Base-by-base conservation (phyloP, 129 eudicot species). In the Tagetes erecta region DNA sequence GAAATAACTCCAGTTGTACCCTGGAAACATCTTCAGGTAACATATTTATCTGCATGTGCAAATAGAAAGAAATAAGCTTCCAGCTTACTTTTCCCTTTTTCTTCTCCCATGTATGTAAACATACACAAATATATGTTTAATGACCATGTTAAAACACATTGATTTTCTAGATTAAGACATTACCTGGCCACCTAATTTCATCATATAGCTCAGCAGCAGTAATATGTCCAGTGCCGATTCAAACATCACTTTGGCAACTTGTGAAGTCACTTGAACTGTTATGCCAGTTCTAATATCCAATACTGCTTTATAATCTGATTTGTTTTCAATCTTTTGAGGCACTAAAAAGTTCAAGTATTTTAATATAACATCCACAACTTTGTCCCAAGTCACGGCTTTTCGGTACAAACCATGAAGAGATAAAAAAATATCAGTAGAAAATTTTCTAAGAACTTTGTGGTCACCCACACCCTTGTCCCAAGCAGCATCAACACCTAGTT, bases 161-260 rank as follows among this genome's bases (percentile, higher is more conserved):
- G 6, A 9, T 60, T 59, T 58, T 77, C 45, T 47, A 47, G 13
- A 27, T 44, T 56, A 45, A 62, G 39, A 60, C 36, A 11, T 49
- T 39, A 94, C 98, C 97, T 88, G 97, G 50, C 97, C 93, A 69
- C 96, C 90, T 62, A 86, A 81, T 87, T 89, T 85, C 80, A 84
- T 84, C 86, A 94, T 77, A 83, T 94, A 94, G 83, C 77, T 83
- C 46, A 94, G 85, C 68, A 94, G 84, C 84, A 90, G 72, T 45
- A 88, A 85, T 51, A 94, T 75, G 70, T 88, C 92, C 78, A 90
- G 73, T 50, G 92, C 93, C 78, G 96, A 90, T 79, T 94, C 96
- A 78, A 94, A 90, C 96, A 94, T 88, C 79, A 84, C 86, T 83
- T 83, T 87, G 39, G 98, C 86, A 82, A 94, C 84, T 78, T 94